Evolutionary conservation across 371 early-diverging fungal species (phyloP), one percentile per base, ranked within the genome.

Genomic region (Lichtheimia ramosa): DNA sequence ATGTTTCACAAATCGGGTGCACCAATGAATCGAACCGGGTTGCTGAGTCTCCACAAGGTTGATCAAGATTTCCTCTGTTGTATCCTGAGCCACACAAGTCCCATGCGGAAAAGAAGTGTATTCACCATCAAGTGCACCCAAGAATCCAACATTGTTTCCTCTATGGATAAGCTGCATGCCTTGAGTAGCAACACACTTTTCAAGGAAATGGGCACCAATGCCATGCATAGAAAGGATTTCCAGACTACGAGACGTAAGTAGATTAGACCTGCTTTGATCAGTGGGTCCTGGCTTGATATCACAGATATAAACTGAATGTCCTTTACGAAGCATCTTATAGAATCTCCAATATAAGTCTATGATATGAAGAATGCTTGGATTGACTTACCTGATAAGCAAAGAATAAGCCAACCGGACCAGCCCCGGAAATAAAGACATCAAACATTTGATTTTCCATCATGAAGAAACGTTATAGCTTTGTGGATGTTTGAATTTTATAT

Each of bases 381-480:
- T 3, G 12, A 12, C 5, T 27, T 56, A 62, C 62, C 62, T 62
- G 59, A 24, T 76, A 76, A 3, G 74, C 69, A 61, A 76, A 68
- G 23, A 69, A 79, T 0, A 70, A 60, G 15, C 80, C 80, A n/a
- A 73, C 73, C 5, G 80, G 80, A 4, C 80, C 80, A 39, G 77
- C 76, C 18, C 80, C 80, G 62, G 65, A 64, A 41, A 79, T 59
- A 34, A 79, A 18, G 23, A 74, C 59, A 43, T 79, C 80, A 28
- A 23, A 58, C 43, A 51, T 51, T n/a, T 34, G 27, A 18, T 46
- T n/a, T 18, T n/a, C 46, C 46, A 46, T 46, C 18, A 10, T 46
- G n/a, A 25, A 1, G 2, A 21, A 21, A 14, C 2, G 46, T 13
- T 27, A 34, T 34, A 34, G 34, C 34, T 4, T 34, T 34, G 34